A percentile compares a stretch with the other conserved stretches of the same genome.
These are phyloP conservation scores for Globisporangium alternatum DNA, from an alignment of 352 stramenopile species.

Conservation along the genomic window DNA sequence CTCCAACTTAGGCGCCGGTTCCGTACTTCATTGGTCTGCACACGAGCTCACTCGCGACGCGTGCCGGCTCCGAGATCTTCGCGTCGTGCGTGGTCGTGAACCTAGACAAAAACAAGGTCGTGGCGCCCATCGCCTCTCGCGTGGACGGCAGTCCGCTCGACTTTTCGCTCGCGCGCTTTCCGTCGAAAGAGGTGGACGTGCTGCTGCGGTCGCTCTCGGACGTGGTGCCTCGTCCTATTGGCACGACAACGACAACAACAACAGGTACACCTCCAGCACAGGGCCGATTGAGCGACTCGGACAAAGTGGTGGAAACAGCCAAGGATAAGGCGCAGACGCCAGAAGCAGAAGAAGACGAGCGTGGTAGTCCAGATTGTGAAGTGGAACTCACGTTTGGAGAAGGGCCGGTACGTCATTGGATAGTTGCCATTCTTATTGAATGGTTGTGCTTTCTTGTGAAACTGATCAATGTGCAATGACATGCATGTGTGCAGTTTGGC, in stretches of 20 bases:
- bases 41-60: conserved; percentile 75
- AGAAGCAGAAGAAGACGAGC: neutral
- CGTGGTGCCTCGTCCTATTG: conserved; percentile 42
- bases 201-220: conserved; percentile 34
- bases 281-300: neutral
- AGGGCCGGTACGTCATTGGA: conserved; percentile 43
- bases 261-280: neutral
- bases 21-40: conserved; percentile 86
- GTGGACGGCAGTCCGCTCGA: conserved; percentile 51
- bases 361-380: conserved; percentile 26
- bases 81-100: conserved; percentile 80
- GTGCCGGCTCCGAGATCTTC: conserved; percentile 70
- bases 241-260: conserved; percentile 5
- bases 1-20: conserved; percentile 51
- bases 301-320: neutral
- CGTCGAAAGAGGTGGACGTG: conserved; percentile 39
- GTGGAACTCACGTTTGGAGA: conserved; percentile 69
- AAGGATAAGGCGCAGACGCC: neutral
- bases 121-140: conserved; percentile 60
- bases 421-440: neutral
- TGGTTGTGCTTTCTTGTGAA: neutral
- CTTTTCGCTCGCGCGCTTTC: conserved; percentile 47
- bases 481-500: conserved; percentile 37
- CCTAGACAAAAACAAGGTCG: conserved; percentile 82
- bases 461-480: neutral